phyloP scores from a whole-genome alignment of 176 grass and related monocot species.

The Ananas comosus region DNA sequence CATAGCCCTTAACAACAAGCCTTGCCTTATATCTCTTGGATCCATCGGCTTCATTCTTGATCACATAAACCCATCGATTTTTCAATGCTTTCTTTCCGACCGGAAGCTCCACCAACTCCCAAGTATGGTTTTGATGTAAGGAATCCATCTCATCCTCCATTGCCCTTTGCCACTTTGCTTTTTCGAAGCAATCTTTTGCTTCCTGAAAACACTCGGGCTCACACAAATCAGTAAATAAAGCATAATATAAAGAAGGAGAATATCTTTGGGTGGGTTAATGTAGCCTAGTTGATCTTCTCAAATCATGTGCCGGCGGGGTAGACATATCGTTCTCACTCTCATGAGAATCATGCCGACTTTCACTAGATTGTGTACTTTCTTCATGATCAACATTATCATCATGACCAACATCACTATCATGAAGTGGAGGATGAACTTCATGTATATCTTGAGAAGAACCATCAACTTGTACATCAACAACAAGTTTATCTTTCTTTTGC shows the following conservation, averaged over 20 bases:
- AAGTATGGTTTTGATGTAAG: too few relatives aligned
- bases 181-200: too few relatives aligned
- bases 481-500: too few relatives aligned
- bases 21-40: not conserved
- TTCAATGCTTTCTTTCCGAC: not conserved
- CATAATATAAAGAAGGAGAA: not conserved
- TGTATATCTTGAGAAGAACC: not conserved
- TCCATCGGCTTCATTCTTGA: not conserved
- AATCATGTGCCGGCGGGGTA: not conserved
- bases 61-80: not conserved
- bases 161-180: too few relatives aligned
- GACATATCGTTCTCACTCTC: too few relatives aligned
- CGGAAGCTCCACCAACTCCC: not conserved
- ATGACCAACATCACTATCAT: not conserved
- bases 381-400: not conserved
- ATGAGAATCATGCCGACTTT: too few relatives aligned
- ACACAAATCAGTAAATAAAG: not conserved
- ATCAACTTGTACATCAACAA: not conserved
- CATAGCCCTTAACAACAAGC: too few relatives aligned
- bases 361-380: too few relatives aligned
- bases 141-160: too few relatives aligned
- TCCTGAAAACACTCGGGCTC: not conserved
- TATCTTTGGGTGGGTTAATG: not conserved
- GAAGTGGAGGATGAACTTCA: not conserved
- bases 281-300: not conserved